Evolutionary conservation across 306 rosid genomes (phyloP).

Genomic region (Fragaria nilgerrensis): DNA sequence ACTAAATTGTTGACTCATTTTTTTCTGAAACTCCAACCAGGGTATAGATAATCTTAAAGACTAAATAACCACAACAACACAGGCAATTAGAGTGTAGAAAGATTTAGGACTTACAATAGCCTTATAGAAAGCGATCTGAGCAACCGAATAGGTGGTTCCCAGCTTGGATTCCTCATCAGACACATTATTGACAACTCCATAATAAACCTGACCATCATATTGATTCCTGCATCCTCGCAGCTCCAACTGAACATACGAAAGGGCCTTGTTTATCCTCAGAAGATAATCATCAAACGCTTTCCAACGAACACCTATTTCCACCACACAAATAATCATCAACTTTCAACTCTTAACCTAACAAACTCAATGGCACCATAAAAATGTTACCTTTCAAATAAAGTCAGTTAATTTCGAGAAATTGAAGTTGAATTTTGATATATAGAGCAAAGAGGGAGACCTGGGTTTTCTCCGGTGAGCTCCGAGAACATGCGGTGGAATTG

Average conservation of each 20-base stretch:
- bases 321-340: not conserved
- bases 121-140: slow-evolving; percentile 87
- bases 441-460: slow-evolving; percentile 45
- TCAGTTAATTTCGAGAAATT: not conserved
- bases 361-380: not conserved
- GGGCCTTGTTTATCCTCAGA: slow-evolving; percentile 80
- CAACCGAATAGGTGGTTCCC: slow-evolving; percentile 78
- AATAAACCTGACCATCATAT: slow-evolving; percentile 76
- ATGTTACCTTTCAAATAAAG: not conserved
- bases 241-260: slow-evolving; percentile 75
- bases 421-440: not conserved
- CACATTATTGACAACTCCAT: slow-evolving; percentile 81
- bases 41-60: not conserved
- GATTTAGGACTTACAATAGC: slow-evolving; percentile 60
- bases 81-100: not conserved
- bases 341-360: not conserved
- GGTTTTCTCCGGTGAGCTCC: slow-evolving; percentile 60
- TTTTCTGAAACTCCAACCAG: not conserved
- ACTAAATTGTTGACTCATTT: not conserved
- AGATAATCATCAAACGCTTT: slow-evolving; percentile 55
- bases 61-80: not conserved
- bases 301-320: slow-evolving; percentile 48
- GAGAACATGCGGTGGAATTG: slow-evolving; percentile 59
- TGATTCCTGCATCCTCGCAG: slow-evolving; percentile 74
- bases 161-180: slow-evolving; percentile 87